Evolutionary conservation across 257 asterid genomes (phyloP).

Genomic region (Nicotiana noctiflora): DNA sequence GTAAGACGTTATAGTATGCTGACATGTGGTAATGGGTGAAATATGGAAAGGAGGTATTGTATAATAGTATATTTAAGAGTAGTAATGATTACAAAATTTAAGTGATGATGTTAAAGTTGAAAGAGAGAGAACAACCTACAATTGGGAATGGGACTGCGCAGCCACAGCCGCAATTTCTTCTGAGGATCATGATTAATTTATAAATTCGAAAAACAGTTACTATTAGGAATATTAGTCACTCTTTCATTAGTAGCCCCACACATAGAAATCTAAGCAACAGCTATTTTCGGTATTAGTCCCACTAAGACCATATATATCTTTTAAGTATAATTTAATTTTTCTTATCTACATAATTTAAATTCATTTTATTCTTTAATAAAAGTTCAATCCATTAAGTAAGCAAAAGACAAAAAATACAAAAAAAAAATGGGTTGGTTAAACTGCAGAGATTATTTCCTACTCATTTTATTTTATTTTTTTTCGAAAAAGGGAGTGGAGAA

Average conservation of each 20-base stretch:
- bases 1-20: background rate
- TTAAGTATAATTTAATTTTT: no score
- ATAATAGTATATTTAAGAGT: slow-evolving; percentile 29
- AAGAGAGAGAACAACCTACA: background rate
- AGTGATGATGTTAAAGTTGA: background rate
- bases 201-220: background rate
- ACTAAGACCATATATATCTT: background rate
- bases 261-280: background rate
- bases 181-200: slow-evolving; percentile 15
- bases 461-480: background rate
- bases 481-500: background rate
- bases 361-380: no score
- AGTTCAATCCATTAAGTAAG: background rate
- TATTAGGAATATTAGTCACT: background rate
- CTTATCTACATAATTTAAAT: no score
- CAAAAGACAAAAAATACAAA: background rate
- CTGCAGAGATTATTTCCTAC: background rate
- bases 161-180: slow-evolving; percentile 75
- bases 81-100: slow-evolving; percentile 30
- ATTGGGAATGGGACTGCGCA: slow-evolving; percentile 30
- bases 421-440: background rate
- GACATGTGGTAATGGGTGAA: background rate
- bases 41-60: background rate
- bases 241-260: slow-evolving; percentile 7
- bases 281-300: background rate